These are phyloP conservation scores for Vaccinium corymbosum DNA, from an alignment of 148 eudicot species.

Conservation along the genomic window DNA sequence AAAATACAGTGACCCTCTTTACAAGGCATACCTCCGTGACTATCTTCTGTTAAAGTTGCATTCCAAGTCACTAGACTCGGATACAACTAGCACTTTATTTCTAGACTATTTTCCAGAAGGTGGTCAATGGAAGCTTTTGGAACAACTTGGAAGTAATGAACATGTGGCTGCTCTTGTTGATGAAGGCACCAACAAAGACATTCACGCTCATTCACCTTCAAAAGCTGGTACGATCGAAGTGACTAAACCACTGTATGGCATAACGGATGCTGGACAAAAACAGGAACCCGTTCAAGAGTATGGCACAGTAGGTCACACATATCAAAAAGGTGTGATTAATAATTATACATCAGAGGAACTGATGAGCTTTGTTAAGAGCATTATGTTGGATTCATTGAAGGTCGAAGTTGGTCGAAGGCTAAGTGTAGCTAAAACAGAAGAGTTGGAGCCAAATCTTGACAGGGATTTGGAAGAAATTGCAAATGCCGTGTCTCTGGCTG, in stretches of 20 bases:
- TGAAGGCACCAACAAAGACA: conserved; percentile 19
- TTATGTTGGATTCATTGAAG: conserved; percentile 52
- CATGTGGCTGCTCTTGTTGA: conserved; percentile 20
- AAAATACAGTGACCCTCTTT: conserved; percentile 34
- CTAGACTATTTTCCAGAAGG: conserved; percentile 75
- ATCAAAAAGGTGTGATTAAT: conserved; percentile 22
- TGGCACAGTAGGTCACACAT: conserved; percentile 15
- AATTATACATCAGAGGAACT: conserved; percentile 27
- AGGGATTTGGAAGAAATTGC: conserved; percentile 66
- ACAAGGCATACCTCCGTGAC: conserved; percentile 45
- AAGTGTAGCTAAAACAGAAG: conserved; percentile 44
- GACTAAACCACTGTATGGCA: conserved; percentile 71
- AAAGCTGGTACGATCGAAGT: conserved; percentile 30
- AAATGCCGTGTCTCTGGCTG: conserved; percentile 49
- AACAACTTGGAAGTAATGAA: conserved; percentile 32
- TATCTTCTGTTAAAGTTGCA: conserved; percentile 44
- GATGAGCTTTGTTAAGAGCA: conserved; percentile 33
- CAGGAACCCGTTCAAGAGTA: conserved; percentile 36
- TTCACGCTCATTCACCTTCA: conserved; percentile 15
- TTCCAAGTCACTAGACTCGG: conserved; percentile 34
- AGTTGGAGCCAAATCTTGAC: conserved; percentile 43
- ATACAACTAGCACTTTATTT: conserved; percentile 41
- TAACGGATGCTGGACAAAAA: conserved; percentile 50
- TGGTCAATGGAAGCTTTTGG: conserved; percentile 67
- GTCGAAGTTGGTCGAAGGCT: conserved; percentile 71